Conservation (phyloP, 352 stramenopile genomes). For the Globisporangium megalacanthum region DNA sequence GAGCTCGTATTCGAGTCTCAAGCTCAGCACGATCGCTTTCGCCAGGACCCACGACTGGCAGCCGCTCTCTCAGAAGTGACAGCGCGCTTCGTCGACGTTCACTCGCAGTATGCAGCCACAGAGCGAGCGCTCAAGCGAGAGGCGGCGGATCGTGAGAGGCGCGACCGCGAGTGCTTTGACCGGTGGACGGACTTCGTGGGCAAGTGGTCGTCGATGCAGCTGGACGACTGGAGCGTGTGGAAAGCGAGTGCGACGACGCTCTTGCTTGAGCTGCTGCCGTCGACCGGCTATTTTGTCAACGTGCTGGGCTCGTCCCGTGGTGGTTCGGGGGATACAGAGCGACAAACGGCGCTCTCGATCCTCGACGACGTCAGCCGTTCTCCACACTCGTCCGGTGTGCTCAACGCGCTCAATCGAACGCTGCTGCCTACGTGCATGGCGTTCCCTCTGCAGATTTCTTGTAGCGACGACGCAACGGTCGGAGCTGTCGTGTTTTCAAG, state of each 20-base stretch:
- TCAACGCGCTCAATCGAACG: slow-evolving; percentile 11
- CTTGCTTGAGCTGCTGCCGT: slow-evolving; percentile 3
- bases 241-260: background rate
- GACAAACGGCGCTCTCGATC: slow-evolving; percentile 2
- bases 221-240: slow-evolving; percentile 5
- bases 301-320: slow-evolving; percentile 2
- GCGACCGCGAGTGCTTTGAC: background rate
- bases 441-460: background rate
- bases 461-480: background rate
- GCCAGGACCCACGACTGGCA: background rate
- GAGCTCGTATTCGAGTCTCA: slow-evolving; percentile 15
- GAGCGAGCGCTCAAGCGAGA: background rate
- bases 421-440: slow-evolving; percentile 6
- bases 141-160: background rate
- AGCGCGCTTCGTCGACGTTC: background rate
- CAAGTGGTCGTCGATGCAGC: slow-evolving; percentile 5
- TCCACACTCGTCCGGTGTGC: slow-evolving; percentile 6
- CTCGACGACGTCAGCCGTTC: background rate
- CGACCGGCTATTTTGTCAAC: slow-evolving; percentile 5
- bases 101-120: background rate
- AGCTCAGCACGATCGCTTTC: slow-evolving; percentile 5
- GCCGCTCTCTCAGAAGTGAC: background rate
- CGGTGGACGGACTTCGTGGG: slow-evolving; percentile 9
- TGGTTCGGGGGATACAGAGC: background rate
- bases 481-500: slow-evolving; percentile 5